Percentiles rank a stretch among this genome's conserved stretches.
Conservation (phyloP, 441 rosid genomes). For the Viola pubescens region DNA sequence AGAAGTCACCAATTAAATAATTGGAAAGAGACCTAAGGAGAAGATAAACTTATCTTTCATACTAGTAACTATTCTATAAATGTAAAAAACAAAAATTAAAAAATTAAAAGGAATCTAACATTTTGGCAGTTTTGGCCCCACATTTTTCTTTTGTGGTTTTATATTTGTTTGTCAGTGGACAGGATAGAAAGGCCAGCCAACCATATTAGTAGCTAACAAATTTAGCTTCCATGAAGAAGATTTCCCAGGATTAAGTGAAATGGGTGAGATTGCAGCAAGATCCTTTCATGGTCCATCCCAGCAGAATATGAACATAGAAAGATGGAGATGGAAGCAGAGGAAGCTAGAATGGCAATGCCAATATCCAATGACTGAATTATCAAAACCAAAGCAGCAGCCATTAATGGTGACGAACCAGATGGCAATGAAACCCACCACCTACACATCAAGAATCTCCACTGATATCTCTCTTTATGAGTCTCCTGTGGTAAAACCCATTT, state of each 20-base stretch:
- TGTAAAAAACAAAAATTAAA: no score
- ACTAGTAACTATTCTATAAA: no score
- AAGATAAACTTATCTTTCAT: no score
- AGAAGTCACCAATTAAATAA: no score
- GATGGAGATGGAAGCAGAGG: conserved; percentile 19
- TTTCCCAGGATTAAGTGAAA: background rate
- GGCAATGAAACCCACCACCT: conserved; percentile 46
- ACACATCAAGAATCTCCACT: conserved; percentile 60
- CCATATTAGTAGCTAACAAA: no score
- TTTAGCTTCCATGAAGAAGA: background rate
- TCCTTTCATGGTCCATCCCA: conserved; percentile 21
- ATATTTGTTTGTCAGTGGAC: no score
- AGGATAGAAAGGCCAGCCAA: no score
- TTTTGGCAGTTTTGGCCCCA: no score
- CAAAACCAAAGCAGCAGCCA: conserved; percentile 6
- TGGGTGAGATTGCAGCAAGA: conserved; percentile 26
- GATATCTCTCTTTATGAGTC: conserved; percentile 71
- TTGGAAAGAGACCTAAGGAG: no score
- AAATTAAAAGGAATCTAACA: no score
- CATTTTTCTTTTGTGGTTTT: no score
- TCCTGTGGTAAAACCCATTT: conserved; percentile 48
- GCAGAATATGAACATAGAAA: conserved; percentile 7
- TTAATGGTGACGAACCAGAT: conserved; percentile 26
- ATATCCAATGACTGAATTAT: background rate
- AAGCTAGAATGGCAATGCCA: conserved; percentile 22